Evolutionary conservation across 768 basidiomycete genomes (phyloP).

Genomic region (Tephrocybe rancida): DNA sequence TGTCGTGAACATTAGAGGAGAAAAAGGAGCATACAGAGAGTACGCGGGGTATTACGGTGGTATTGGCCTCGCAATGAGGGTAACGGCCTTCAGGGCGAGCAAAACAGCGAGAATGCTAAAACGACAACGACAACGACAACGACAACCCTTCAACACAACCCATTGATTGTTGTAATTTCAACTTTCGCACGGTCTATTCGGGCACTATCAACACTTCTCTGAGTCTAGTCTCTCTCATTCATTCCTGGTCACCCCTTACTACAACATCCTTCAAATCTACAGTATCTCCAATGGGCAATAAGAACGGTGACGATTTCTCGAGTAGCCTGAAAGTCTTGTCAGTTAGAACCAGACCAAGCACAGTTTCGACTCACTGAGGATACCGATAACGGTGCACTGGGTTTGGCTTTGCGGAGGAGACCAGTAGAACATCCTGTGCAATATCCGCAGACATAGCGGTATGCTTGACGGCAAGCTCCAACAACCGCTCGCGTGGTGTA

Average conservation of each 20-base stretch:
- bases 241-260: conserved; percentile 33
- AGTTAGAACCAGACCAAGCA: not conserved
- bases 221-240: not conserved
- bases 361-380: conserved; percentile 64
- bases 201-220: not conserved
- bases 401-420: conserved; percentile 46
- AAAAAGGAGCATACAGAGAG: conserved; percentile 14
- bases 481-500: conserved; percentile 57
- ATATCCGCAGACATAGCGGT: conserved; percentile 44
- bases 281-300: conserved; percentile 55
- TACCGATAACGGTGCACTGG: conserved; percentile 66
- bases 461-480: conserved; percentile 58
- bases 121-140: conserved; percentile 6
- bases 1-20: conserved; percentile 25
- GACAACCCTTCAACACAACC: conserved; percentile 9
- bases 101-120: conserved; percentile 1
- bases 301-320: conserved; percentile 62
- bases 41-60: conserved; percentile 10
- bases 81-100: conserved; percentile 1
- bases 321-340: conserved; percentile 43
- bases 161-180: conserved; percentile 20
- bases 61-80: conserved; percentile 9
- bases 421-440: conserved; percentile 43
- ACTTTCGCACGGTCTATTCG: conserved; percentile 17
- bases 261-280: conserved; percentile 35